These are phyloP conservation scores for Sporothrix inflata DNA, from an alignment of 2,329 filamentous ascomycete genomes.

Conservation along the genomic window DNA sequence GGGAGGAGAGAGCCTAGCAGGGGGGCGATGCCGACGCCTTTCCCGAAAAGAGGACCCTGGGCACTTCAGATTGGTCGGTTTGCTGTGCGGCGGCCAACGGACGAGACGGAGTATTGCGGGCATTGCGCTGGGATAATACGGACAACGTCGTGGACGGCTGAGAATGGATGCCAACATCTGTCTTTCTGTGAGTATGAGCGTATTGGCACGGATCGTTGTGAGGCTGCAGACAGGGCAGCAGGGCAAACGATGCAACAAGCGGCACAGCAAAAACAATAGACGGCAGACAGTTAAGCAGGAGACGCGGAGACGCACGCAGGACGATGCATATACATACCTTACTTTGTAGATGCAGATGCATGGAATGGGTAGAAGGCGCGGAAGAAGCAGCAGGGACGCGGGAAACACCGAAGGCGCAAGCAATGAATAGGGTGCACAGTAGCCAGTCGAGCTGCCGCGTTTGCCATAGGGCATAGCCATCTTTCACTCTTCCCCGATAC, in stretches of 20 bases:
- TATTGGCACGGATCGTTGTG: neutral
- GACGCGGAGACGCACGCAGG: neutral
- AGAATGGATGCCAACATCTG: constrained; percentile 9
- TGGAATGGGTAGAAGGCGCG: neutral
- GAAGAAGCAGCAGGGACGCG: constrained; percentile 3
- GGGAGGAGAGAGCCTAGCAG: neutral
- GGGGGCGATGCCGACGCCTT: constrained; percentile 15
- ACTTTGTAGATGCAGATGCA: constrained; percentile 11
- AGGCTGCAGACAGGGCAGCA: neutral
- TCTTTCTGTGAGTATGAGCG: neutral
- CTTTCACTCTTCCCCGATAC: neutral
- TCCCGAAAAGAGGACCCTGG: neutral
- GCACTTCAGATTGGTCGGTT: constrained; percentile 6
- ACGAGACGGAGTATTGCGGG: neutral
- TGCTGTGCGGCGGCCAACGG: neutral
- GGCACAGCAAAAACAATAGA: neutral
- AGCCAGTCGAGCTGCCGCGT: neutral
- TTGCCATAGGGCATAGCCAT: neutral
- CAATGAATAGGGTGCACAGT: neutral
- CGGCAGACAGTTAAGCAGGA: neutral
- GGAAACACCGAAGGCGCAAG: neutral
- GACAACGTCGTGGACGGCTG: constrained; percentile 1
- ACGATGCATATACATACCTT: constrained; percentile 6
- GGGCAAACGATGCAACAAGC: neutral
- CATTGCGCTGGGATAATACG: neutral